A percentile compares a stretch with the other conserved stretches of the same genome.
Evolutionary conservation across 768 basidiomycete species (phyloP).

Genomic region (Rhodotorula babjevae): DNA sequence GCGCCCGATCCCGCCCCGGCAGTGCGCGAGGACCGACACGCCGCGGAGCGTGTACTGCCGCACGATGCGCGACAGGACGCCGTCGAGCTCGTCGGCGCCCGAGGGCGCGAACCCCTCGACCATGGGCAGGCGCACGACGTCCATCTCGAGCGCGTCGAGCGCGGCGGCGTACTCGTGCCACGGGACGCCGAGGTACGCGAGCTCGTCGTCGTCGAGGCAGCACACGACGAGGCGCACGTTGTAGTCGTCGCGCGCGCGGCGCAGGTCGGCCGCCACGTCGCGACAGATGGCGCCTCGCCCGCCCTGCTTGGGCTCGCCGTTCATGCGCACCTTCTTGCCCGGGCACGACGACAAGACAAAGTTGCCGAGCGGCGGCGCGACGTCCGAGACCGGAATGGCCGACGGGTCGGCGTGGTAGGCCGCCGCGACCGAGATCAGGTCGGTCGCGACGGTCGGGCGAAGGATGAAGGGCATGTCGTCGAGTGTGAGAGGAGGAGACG

Average conservation of each 20-base stretch:
- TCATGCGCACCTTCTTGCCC: constrained; percentile 71
- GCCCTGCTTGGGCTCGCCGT: constrained; percentile 42
- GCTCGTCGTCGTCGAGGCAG: constrained; percentile 55
- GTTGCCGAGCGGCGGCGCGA: constrained; percentile 62
- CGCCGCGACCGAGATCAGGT: constrained; percentile 19
- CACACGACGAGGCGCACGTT: constrained; percentile 77
- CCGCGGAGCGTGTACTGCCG: constrained; percentile 68
- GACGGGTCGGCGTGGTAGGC: not conserved
- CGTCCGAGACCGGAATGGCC: constrained; percentile 18
- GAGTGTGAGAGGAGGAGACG: too few relatives aligned
- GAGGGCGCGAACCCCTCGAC: constrained; percentile 83
- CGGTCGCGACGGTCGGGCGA: not conserved
- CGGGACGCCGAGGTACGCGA: constrained; percentile 76
- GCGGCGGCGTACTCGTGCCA: constrained; percentile 69
- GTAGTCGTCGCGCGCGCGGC: constrained; percentile 62
- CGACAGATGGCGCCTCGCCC: constrained; percentile 78
- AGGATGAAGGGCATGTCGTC: constrained; percentile 11
- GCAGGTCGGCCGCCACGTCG: constrained; percentile 70
- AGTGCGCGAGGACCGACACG: constrained; percentile 72
- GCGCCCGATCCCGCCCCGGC: constrained; percentile 87
- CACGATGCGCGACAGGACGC: constrained; percentile 62
- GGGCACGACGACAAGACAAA: constrained; percentile 84
- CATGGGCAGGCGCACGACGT: constrained; percentile 76
- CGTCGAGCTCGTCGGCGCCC: constrained; percentile 59
- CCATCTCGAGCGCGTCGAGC: constrained; percentile 64